Evolutionary conservation across 2,329 filamentous ascomycete species (phyloP).

Genomic region (Sordariomycetes sp.): DNA sequence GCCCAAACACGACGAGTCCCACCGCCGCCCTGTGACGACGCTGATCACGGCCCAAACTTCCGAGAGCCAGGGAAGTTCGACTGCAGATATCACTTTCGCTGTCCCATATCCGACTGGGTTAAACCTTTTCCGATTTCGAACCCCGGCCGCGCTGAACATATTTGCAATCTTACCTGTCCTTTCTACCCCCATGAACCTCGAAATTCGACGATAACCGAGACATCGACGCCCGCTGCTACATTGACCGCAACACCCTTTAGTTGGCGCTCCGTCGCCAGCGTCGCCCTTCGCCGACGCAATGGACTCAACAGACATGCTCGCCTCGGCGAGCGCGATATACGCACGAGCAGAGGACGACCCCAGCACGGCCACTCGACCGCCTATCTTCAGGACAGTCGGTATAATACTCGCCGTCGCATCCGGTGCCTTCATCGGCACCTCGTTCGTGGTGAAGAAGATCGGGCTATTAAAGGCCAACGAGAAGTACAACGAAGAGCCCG

Average conservation of each 20-base stretch:
- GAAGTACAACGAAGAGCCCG: conserved; percentile 92
- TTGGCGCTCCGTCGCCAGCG: conserved; percentile 4
- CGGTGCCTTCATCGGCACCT: conserved; percentile 85
- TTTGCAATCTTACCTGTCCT: not conserved
- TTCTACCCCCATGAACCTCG: not conserved
- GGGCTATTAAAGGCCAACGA: conserved; percentile 85
- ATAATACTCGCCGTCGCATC: conserved; percentile 79
- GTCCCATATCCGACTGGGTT: not conserved
- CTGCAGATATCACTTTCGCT: not conserved
- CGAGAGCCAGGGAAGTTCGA: not conserved
- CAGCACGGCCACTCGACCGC: conserved; percentile 26
- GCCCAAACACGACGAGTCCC: not conserved
- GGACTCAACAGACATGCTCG: conserved; percentile 2
- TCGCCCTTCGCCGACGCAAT: not conserved
- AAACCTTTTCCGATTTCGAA: not conserved
- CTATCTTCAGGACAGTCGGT: conserved; percentile 72
- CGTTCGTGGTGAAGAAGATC: conserved; percentile 92
- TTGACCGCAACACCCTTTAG: not conserved
- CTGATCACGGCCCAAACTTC: not conserved
- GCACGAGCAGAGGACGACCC: conserved; percentile 12
- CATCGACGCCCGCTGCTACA: not conserved
- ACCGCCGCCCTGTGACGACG: not conserved
- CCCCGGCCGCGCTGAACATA: not conserved
- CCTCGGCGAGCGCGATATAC: not conserved
- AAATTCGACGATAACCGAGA: not conserved